phyloP scores from a whole-genome alignment of 805 yeast genomes.

The Blastobotrys peoriensis region DNA sequence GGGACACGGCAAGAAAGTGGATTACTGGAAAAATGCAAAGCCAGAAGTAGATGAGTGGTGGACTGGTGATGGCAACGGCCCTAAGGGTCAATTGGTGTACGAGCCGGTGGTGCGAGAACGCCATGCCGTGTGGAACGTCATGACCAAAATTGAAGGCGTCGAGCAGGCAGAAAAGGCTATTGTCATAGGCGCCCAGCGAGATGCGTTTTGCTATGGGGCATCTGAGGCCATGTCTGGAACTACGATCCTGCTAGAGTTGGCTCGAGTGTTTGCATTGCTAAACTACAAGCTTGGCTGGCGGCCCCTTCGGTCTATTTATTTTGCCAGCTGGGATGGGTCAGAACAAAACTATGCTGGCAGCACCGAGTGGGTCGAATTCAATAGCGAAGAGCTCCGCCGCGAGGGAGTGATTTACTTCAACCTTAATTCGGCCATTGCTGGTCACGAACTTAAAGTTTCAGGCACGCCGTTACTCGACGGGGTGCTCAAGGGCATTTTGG shows the following conservation, averaged over 20 bases:
- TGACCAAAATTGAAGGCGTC: conserved; percentile 71
- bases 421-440: conserved; percentile 56
- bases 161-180: conserved; percentile 73
- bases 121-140: conserved; percentile 71
- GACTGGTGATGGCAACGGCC: conserved; percentile 34
- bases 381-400: conserved; percentile 45
- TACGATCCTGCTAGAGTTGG: conserved; percentile 61
- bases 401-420: conserved; percentile 71
- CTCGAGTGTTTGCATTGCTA: conserved; percentile 59
- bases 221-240: conserved; percentile 69
- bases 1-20: conserved; percentile 34
- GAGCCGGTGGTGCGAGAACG: conserved; percentile 40
- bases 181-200: conserved; percentile 78
- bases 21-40: conserved; percentile 30
- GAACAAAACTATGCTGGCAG: conserved; percentile 79
- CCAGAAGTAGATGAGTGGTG: conserved; percentile 36
- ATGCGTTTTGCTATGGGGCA: conserved; percentile 72
- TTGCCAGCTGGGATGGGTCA: conserved; percentile 78
- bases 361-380: conserved; percentile 65
- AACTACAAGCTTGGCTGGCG: conserved; percentile 65
- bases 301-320: conserved; percentile 76
- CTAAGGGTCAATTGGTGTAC: conserved; percentile 31
- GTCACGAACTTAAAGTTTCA: conserved; percentile 46
- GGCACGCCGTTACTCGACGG: conserved; percentile 61
- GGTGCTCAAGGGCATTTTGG: conserved; percentile 40